Base-by-base conservation (phyloP, 441 rosid genomes). In the Metrosideros polymorpha region DNA sequence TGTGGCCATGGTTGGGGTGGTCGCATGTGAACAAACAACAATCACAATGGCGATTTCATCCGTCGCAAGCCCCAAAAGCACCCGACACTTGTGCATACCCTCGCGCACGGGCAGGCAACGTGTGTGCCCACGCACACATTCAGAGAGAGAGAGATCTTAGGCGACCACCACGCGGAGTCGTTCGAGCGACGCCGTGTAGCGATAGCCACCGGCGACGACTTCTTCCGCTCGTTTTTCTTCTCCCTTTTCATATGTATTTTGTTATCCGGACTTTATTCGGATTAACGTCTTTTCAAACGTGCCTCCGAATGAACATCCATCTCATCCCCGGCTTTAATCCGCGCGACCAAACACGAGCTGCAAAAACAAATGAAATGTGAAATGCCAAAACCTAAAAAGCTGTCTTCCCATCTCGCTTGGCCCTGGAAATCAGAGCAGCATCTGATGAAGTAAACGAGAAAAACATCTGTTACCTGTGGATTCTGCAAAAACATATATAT, bases 51-150 rank as follows among this genome's bases (percentile, higher is more conserved):
- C 17, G 13, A 7, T 63, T 43, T 63, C 43, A 8, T 9, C 8
- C 18, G 25, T 9, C 1, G 0, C 43, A 0, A 63, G 77, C 13
- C 27, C 0, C 0, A 7, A 39, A 19, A 66, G 7, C 42, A 32
- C 9, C 4, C 79, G 4, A 71, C 47, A 22, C 17, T 35, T 39
- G 25, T 35, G 19, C 2, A 0, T 1, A 10, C 15, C 7, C 2
- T 7, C 57, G 0, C n/a, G 4, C 57, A 9, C n/a, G 2, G 29
- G 59, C 5, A 9, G 6, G 29, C n/a, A 19, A 19, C 10, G 27
- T 5, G 77, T 32, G 45, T 12, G 3, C 43, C 7, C 45, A 5
- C 45, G 18, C 9, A 17, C 12, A 4, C 76, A 32, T 30, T 25
- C 7, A 22, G 45, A 66, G 27, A 0, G 7, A 63, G 79, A 35